Evolutionary conservation across 768 basidiomycete genomes (phyloP).

Genomic region (Podaxis carcinomalis): DNA sequence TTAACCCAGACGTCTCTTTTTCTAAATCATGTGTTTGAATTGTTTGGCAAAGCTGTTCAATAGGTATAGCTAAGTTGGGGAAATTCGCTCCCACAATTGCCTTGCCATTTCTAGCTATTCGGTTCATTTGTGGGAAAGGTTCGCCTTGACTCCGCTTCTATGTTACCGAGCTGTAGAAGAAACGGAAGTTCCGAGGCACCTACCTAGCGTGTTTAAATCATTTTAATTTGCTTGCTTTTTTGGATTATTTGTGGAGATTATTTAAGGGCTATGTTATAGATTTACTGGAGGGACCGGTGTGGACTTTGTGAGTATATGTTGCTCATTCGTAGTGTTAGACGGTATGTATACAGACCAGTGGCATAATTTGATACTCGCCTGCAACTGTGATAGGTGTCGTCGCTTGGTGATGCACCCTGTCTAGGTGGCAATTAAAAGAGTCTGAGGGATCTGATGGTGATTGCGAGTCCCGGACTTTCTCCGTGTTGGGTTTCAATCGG

Average conservation of each 20-base stretch:
- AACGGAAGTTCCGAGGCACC: background rate
- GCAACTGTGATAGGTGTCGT: too few relatives aligned
- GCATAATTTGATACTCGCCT: background rate
- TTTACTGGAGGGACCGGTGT: background rate
- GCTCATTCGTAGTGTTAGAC: background rate
- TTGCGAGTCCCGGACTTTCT: too few relatives aligned
- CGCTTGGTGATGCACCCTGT: too few relatives aligned
- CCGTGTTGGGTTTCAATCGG: too few relatives aligned
- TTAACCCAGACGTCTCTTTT: constrained; percentile 36
- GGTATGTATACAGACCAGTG: background rate
- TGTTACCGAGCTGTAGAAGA: background rate
- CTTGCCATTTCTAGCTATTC: background rate
- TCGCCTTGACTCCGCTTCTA: background rate
- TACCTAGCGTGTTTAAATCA: background rate
- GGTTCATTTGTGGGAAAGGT: background rate
- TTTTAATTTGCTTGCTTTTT: constrained; percentile 1
- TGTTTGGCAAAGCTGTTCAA: constrained; percentile 12
- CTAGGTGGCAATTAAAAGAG: too few relatives aligned
- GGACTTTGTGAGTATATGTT: background rate
- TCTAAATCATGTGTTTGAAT: constrained; percentile 18
- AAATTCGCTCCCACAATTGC: background rate
- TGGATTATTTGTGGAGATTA: constrained; percentile 6
- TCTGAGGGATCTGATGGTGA: too few relatives aligned
- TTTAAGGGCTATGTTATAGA: background rate
- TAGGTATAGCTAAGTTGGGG: background rate